These are phyloP conservation scores for Alternaria sp. DNA, from an alignment of 2,329 filamentous ascomycete species.

Conservation along the genomic window DNA sequence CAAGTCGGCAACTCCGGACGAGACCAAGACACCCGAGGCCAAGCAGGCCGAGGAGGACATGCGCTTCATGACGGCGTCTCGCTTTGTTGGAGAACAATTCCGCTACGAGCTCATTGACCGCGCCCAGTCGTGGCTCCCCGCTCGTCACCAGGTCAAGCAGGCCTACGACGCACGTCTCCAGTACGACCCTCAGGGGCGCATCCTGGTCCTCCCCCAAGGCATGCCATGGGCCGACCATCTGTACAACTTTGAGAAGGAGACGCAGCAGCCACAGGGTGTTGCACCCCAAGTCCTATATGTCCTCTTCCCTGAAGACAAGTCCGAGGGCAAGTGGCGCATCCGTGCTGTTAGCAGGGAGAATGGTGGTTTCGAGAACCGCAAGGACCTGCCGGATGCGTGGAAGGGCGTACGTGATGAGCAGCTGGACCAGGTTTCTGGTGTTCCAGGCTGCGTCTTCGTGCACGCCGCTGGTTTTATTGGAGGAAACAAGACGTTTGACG, in stretches of 20 bases:
- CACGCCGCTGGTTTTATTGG: slow-evolving; percentile 97
- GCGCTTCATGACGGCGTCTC: slow-evolving; percentile 78
- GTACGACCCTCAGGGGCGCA: slow-evolving; percentile 76
- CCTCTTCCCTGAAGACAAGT: slow-evolving; percentile 82
- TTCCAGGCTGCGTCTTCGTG: slow-evolving; percentile 84
- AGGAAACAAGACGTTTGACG: slow-evolving; percentile 90
- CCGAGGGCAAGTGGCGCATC: slow-evolving; percentile 88
- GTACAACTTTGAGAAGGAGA: slow-evolving; percentile 78
- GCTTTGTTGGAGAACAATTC: slow-evolving; percentile 90
- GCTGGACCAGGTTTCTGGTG: slow-evolving; percentile 74
- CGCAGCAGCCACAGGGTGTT: slow-evolving; percentile 50
- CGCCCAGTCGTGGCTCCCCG: slow-evolving; percentile 82
- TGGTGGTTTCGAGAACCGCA: slow-evolving; percentile 90
- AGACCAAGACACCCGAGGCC: slow-evolving; percentile 50
- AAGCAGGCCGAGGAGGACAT: slow-evolving; percentile 78
- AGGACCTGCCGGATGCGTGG: slow-evolving; percentile 90
- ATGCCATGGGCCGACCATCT: slow-evolving; percentile 98
- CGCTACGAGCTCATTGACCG: slow-evolving; percentile 80
- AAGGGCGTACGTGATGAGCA: slow-evolving; percentile 87
- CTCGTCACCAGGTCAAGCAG: slow-evolving; percentile 76
- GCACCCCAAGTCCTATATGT: slow-evolving; percentile 79
- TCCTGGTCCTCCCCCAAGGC: slow-evolving; percentile 79
- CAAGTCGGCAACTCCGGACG: slow-evolving; percentile 55
- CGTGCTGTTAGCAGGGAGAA: slow-evolving; percentile 87
- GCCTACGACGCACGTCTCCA: slow-evolving; percentile 75